Conservation (phyloP, 495 filamentous ascomycete genomes). For the Aspergillus heteromorphus region DNA sequence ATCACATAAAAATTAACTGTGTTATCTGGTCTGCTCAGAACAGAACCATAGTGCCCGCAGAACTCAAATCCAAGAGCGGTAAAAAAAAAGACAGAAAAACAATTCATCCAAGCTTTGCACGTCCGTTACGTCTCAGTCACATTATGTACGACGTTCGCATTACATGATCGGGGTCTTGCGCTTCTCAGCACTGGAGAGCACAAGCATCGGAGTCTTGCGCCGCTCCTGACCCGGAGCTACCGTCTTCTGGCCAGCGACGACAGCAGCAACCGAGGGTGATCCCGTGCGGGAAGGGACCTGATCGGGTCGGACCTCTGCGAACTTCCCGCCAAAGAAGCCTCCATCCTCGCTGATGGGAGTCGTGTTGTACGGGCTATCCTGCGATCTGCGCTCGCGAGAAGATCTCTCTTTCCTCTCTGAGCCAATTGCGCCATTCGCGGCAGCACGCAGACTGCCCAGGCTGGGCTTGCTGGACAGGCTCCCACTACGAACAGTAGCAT, state of each 20-base stretch:
- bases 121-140: constrained; percentile 37
- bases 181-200: constrained; percentile 86
- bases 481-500: constrained; percentile 73
- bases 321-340: constrained; percentile 53
- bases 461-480: constrained; percentile 75
- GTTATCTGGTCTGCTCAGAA: constrained; percentile 1
- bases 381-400: constrained; percentile 55
- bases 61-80: constrained; percentile 1
- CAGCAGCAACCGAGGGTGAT: constrained; percentile 41
- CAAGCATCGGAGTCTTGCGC: constrained; percentile 79
- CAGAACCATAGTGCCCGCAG: not conserved
- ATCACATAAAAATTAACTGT: not conserved
- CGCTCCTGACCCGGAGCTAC: constrained; percentile 50
- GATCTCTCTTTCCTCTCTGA: constrained; percentile 67
- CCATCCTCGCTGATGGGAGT: constrained; percentile 56
- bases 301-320: constrained; percentile 43
- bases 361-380: constrained; percentile 38
- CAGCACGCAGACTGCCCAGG: constrained; percentile 73
- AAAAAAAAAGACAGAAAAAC: constrained; percentile 11
- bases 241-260: constrained; percentile 44
- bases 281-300: constrained; percentile 30
- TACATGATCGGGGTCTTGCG: constrained; percentile 67
- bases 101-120: constrained; percentile 17
- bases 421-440: constrained; percentile 76
- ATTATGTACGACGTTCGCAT: constrained; percentile 35